Conservation (phyloP, 2,329 filamentous ascomycete species). For the Penicillium hordei region DNA sequence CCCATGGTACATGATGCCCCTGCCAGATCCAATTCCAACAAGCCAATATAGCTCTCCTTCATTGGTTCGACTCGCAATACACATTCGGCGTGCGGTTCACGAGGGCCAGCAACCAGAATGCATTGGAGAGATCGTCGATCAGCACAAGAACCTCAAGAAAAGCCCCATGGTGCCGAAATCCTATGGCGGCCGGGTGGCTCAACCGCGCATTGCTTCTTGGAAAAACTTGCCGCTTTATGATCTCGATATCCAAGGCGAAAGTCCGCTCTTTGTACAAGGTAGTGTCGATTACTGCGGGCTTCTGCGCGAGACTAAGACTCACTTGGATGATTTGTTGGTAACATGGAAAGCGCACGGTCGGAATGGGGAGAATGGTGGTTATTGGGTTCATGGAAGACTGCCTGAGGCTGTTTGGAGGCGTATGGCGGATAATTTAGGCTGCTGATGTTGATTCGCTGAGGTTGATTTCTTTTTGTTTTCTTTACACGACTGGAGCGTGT, state of each 20-base stretch:
- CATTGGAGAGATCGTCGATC: conserved; percentile 1
- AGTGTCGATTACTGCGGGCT: conserved; percentile 9
- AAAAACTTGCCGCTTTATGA: conserved; percentile 6
- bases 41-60: conserved; percentile 1
- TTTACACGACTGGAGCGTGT: background rate
- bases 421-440: conserved; percentile 3
- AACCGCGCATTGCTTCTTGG: conserved; percentile 6
- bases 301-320: conserved; percentile 1
- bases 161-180: background rate
- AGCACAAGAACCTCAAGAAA: background rate
- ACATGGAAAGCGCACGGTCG: conserved; percentile 2
- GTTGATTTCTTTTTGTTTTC: background rate
- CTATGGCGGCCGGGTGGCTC: conserved; percentile 5
- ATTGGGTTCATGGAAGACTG: conserved; percentile 8
- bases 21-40: conserved; percentile 8
- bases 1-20: conserved; percentile 9
- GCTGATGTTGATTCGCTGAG: background rate
- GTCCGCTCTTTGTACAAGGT: conserved; percentile 6
- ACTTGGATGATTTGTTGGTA: conserved; percentile 10
- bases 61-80: conserved; percentile 1
- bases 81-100: background rate
- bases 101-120: conserved; percentile 6
- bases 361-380: conserved; percentile 2
- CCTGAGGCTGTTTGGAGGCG: conserved; percentile 5
- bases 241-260: conserved; percentile 6